A percentile compares a stretch with the other conserved stretches of the same genome.
Evolutionary conservation across 495 filamentous ascomycete genomes (phyloP).

Genomic region (Lindgomyces ingoldianus): DNA sequence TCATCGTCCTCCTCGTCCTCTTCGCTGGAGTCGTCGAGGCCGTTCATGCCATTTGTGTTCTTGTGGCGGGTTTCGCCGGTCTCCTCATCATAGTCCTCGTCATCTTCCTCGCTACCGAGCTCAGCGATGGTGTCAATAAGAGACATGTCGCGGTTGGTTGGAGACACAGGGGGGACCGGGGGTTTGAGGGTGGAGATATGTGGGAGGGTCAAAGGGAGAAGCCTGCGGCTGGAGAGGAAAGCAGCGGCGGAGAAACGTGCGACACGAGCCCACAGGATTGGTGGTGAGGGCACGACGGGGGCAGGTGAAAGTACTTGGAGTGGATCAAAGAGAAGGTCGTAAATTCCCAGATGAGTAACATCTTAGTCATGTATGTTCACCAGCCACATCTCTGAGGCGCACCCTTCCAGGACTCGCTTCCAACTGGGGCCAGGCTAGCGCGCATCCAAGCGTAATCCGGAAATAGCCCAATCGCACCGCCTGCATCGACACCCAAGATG

Average conservation of each 20-base stretch:
- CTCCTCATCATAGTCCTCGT: constrained; percentile 84
- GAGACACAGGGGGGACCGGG: constrained; percentile 19
- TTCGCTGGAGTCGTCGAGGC: constrained; percentile 81
- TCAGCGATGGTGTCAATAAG: constrained; percentile 82
- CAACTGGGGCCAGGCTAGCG: background rate
- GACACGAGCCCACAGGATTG: background rate
- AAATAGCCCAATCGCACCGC: background rate
- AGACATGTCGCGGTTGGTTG: constrained; percentile 5
- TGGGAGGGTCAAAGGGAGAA: background rate
- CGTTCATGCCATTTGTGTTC: constrained; percentile 47
- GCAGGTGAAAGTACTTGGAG: background rate
- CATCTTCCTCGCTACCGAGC: constrained; percentile 86
- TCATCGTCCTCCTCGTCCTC: constrained; percentile 98
- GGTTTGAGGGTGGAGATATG: background rate
- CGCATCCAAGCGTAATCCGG: background rate
- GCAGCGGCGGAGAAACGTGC: background rate
- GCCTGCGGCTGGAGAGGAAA: background rate
- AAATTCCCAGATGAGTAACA: no score
- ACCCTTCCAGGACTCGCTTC: no score
- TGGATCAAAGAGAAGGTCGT: no score
- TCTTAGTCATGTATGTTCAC: no score
- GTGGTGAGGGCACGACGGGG: background rate
- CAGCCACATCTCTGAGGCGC: no score
- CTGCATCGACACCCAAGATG: background rate
- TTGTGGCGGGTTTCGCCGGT: constrained; percentile 62